Evolutionary conservation across 2,329 filamentous ascomycete genomes (phyloP), one percentile per base, ranked within the genome.

Genomic region (Beauveria asiatica): DNA sequence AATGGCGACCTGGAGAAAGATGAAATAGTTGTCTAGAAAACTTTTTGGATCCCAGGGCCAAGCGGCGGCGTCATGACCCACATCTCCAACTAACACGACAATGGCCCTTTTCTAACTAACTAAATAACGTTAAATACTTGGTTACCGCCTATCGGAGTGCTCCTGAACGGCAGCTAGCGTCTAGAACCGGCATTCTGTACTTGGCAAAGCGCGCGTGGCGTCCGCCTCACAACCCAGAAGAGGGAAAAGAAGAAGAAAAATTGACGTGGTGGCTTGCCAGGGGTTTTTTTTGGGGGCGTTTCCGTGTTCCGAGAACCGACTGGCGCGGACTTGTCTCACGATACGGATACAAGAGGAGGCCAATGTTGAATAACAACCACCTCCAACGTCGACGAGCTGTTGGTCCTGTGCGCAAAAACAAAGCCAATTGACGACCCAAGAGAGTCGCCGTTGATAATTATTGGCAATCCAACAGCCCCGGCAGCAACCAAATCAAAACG

Each of bases 121-220:
- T 10, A 3, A 8, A 2, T 33, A 33, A n/a, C n/a, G 30, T 30
- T 27, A 23, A 5, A 1, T 23, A 9, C 25, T 25, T 25, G 8
- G 25, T 19, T 16, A 11, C 56, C 46, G 48, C 56, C 48, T 52
- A 59, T 59, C 56, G 48, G 56, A 59, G 56, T 37, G 39, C 27
- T 52, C 48, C 27, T 52, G 57, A 27, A 27, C 57, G 57, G 57
- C 57, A 59, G 48, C 57, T 59, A 59, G 57, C 57, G 57, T 59
- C 57, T 59, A 59, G 49, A 53, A 59, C 37, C 57, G 57, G 57
- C 57, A 46, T 59, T n/a, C 39, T 10, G 48, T 51, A 45, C 57
- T 59, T 59, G 57, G 57, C 57, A 30, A 16, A 11, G 57, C 48
- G 48, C 33, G 19, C 19, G 49, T 59, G 57, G 57, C 57, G 57